Percentiles rank a stretch among this genome's conserved stretches.
phyloP scores from a whole-genome alignment of 2,329 filamentous ascomycete genomes.

The Chaetomiaceae sp. region DNA sequence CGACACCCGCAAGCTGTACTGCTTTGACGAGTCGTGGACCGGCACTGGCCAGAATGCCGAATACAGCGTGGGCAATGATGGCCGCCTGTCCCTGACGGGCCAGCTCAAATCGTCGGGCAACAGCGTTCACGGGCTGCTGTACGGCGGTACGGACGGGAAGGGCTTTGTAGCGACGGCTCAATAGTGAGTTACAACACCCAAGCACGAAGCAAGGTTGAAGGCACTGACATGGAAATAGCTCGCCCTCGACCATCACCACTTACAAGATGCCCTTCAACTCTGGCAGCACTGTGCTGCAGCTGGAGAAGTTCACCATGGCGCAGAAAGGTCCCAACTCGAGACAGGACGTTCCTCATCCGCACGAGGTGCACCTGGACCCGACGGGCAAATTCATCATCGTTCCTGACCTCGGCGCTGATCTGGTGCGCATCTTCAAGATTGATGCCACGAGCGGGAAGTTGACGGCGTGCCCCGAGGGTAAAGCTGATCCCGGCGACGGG shows the following conservation, averaged over 20 bases:
- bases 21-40: constrained; percentile 26
- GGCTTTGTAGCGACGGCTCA: constrained; percentile 41
- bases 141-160: constrained; percentile 35
- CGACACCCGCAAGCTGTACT: constrained; percentile 22
- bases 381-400: constrained; percentile 46
- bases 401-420: constrained; percentile 52
- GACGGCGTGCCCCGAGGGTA: constrained; percentile 41
- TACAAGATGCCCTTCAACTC: constrained; percentile 34
- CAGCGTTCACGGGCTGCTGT: constrained; percentile 40
- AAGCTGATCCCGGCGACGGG: constrained; percentile 43
- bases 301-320: constrained; percentile 41
- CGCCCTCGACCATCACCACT: constrained; percentile 40
- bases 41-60: constrained; percentile 20
- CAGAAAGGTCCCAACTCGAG: constrained; percentile 41
- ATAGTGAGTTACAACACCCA: constrained; percentile 34
- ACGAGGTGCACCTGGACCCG: constrained; percentile 47
- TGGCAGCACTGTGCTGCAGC: constrained; percentile 8
- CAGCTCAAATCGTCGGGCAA: constrained; percentile 32
- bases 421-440: constrained; percentile 51
- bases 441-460: constrained; percentile 41
- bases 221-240: constrained; percentile 28
- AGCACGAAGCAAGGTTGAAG: neutral
- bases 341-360: constrained; percentile 54
- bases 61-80: constrained; percentile 24
- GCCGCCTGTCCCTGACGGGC: constrained; percentile 34